These are phyloP conservation scores for Bathelium albidoporum DNA, from an alignment of 495 filamentous ascomycete genomes.

Conservation along the genomic window DNA sequence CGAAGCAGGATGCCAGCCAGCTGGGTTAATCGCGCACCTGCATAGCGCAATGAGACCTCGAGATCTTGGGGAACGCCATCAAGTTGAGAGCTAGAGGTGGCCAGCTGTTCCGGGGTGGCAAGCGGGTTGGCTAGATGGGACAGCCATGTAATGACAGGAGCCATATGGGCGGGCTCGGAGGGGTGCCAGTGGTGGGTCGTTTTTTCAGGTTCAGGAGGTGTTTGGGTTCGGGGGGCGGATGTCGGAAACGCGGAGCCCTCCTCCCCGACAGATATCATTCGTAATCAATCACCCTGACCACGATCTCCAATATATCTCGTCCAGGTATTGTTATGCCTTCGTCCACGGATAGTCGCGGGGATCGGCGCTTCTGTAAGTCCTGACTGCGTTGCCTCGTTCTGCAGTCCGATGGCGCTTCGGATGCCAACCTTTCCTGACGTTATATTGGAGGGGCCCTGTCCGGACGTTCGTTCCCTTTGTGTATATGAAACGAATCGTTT, in stretches of 20 bases:
- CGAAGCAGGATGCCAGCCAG: slow-evolving; percentile 76
- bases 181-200: background rate
- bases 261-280: too few relatives aligned
- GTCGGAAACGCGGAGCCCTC: background rate
- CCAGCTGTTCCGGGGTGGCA: slow-evolving; percentile 71
- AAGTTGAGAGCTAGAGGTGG: slow-evolving; percentile 52
- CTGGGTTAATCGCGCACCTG: slow-evolving; percentile 70
- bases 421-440: background rate
- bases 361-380: background rate
- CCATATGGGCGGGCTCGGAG: too few relatives aligned
- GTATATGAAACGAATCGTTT: background rate
- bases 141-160: slow-evolving; percentile 8
- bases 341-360: background rate
- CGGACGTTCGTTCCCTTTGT: background rate
- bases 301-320: background rate
- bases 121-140: slow-evolving; percentile 72
- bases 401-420: background rate
- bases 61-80: slow-evolving; percentile 69
- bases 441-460: background rate
- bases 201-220: background rate
- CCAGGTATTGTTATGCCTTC: background rate
- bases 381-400: background rate
- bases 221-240: background rate
- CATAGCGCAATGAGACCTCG: slow-evolving; percentile 58
- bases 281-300: background rate